These are phyloP conservation scores for Lignosus rhinocerotis DNA, from an alignment of 1,284 basidiomycete genomes.

Conservation along the genomic window DNA sequence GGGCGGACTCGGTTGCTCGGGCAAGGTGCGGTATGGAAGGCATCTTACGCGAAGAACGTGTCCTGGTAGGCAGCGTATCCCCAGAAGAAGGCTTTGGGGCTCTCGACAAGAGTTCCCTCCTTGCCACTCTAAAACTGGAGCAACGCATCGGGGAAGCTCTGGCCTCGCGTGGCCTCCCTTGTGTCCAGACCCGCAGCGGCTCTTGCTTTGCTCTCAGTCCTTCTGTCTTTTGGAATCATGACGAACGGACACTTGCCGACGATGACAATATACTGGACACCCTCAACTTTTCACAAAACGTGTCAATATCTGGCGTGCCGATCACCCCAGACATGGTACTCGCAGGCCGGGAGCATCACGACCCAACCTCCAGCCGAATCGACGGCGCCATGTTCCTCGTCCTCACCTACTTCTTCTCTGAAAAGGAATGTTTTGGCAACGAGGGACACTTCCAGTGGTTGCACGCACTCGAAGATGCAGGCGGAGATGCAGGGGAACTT, in stretches of 20 bases:
- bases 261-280: conserved; percentile 62
- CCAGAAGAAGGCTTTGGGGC: conserved; percentile 52
- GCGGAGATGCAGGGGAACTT: conserved; percentile 44
- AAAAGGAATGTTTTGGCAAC: conserved; percentile 65
- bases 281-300: conserved; percentile 50
- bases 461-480: conserved; percentile 52
- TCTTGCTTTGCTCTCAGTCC: conserved; percentile 74
- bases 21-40: conserved; percentile 72
- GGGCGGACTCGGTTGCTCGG: conserved; percentile 69
- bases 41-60: conserved; percentile 77
- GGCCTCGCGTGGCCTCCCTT: conserved; percentile 43
- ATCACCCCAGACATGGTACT: conserved; percentile 74
- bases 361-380: conserved; percentile 48
- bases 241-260: conserved; percentile 49
- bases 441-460: conserved; percentile 66
- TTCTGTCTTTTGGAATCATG: conserved; percentile 70
- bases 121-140: conserved; percentile 66
- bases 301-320: conserved; percentile 58
- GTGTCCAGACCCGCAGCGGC: conserved; percentile 49
- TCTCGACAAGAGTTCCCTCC: conserved; percentile 59
- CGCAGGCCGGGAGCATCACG: conserved; percentile 61
- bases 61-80: conserved; percentile 63
- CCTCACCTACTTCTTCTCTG: conserved; percentile 77
- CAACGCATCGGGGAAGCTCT: conserved; percentile 51
- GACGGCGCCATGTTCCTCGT: conserved; percentile 72